Percentiles rank a stretch among this genome's conserved stretches.
phyloP scores from a whole-genome alignment of 2,329 filamentous ascomycete genomes.

The Leptographium lundbergii region DNA sequence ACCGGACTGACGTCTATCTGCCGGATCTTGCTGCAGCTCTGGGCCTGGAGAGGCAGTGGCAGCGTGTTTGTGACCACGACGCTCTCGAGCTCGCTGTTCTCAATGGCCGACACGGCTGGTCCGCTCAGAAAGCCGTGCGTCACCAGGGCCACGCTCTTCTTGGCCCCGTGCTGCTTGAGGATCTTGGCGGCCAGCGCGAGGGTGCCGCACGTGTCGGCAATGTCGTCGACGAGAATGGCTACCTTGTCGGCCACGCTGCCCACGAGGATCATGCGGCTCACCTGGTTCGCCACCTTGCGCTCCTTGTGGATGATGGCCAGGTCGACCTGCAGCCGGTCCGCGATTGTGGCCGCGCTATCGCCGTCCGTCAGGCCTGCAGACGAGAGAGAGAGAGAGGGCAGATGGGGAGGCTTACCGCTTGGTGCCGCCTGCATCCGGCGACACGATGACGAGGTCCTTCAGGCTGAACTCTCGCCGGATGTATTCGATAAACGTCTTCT shows the following conservation, averaged over 20 bases:
- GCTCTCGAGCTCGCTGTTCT: conserved; percentile 59
- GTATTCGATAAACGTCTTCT: conserved; percentile 83
- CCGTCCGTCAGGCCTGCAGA: neutral
- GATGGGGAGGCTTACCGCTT: conserved; percentile 45
- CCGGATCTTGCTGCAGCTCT: neutral
- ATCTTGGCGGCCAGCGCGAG: conserved; percentile 74
- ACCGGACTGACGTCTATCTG: neutral
- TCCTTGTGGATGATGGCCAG: conserved; percentile 97
- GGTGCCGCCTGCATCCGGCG: conserved; percentile 82
- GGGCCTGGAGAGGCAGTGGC: conserved; percentile 31
- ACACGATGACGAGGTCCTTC: conserved; percentile 77
- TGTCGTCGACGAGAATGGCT: conserved; percentile 92
- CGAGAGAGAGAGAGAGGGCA: neutral
- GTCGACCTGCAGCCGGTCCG: conserved; percentile 75
- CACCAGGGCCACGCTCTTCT: conserved; percentile 82
- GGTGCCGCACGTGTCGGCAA: conserved; percentile 75
- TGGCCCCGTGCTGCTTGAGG: conserved; percentile 72
- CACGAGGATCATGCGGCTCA: conserved; percentile 74
- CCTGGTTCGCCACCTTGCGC: conserved; percentile 66
- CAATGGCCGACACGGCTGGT: conserved; percentile 73
- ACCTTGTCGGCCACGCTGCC: conserved; percentile 82
- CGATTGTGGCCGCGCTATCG: conserved; percentile 40
- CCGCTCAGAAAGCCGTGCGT: conserved; percentile 88
- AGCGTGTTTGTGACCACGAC: conserved; percentile 86
- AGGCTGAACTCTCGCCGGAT: conserved; percentile 69